Base-by-base conservation (phyloP, 2,329 filamentous ascomycete species). In the Scytalidium lignicola region DNA sequence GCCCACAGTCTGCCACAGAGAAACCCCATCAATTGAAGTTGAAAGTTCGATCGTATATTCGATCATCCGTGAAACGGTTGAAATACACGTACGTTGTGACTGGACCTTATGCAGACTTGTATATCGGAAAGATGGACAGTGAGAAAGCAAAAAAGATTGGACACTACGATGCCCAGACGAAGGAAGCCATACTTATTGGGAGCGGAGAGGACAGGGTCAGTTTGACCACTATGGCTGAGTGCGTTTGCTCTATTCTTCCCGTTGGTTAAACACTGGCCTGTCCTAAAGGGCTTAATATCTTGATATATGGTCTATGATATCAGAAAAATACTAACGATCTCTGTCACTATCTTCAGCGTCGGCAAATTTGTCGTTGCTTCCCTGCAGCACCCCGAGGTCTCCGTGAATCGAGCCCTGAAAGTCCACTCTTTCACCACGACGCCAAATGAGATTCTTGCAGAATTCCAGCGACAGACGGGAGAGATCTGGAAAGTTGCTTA, bases 141-240 rank as follows among this genome's bases (percentile, higher is more conserved):
- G 32, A 37, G n/a, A 17, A 37, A n/a, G 12, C n/a, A 13, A 37
- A 37, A n/a, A 5, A 13, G n/a, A 17, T 13, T 0, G 85, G 85
- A 2, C 75, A 75, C 0, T 90, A 80, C 57, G 76, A 88, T 58
- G 69, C 78, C 1, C 67, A 70, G 51, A 69, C 60, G 2, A 82
- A 76, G 59, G 77, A 71, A 49, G 85, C 85, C 0, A 70, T 78
- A 2, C 60, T 90, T 13, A 60, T 88, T 18, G 85, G 78, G 2
- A 77, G 78, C 53, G 85, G 83, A 0, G 69, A 81, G 32, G 81
- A 75, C 18, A 74, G 70, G 51, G 73, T 89, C 52, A 83, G 81
- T 29, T 78, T 90, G 58, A 88, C 83, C 2, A 85, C 81, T 2
- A 87, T 87, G 80, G 70, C 72, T 19, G 87, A 90, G 83, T 86